These are phyloP conservation scores for Botryotinia narcissicola DNA, from an alignment of 2,329 filamentous ascomycete genomes.

Conservation along the genomic window DNA sequence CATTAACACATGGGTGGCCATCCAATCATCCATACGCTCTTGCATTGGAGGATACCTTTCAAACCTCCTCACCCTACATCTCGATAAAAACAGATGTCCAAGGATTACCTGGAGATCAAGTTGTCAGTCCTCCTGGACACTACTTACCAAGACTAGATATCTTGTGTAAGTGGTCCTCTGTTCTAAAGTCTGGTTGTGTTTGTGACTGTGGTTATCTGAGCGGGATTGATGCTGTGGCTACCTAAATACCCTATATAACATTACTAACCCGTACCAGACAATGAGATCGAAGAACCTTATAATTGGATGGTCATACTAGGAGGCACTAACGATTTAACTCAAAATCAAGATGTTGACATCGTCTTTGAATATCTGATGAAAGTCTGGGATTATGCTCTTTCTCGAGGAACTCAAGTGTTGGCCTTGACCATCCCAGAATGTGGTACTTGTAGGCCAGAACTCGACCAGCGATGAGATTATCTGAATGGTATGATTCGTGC, in stretches of 20 bases:
- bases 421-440: slow-evolving; percentile 62
- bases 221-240: background rate
- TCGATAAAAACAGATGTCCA: slow-evolving; percentile 46
- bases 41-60: slow-evolving; percentile 48
- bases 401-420: slow-evolving; percentile 53
- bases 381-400: slow-evolving; percentile 51
- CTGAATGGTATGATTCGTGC: slow-evolving; percentile 55
- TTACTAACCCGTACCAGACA: slow-evolving; percentile 20
- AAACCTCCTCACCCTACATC: slow-evolving; percentile 45
- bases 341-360: slow-evolving; percentile 39
- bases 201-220: background rate
- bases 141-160: slow-evolving; percentile 35
- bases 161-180: slow-evolving; percentile 38
- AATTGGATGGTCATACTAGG: slow-evolving; percentile 64
- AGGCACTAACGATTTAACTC: slow-evolving; percentile 62
- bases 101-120: slow-evolving; percentile 53
- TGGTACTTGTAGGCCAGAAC: slow-evolving; percentile 29
- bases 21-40: slow-evolving; percentile 53
- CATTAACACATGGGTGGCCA: slow-evolving; percentile 55
- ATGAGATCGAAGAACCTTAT: slow-evolving; percentile 28
- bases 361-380: slow-evolving; percentile 51
- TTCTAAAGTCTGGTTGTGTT: background rate
- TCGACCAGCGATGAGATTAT: slow-evolving; percentile 42
- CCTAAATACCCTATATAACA: background rate
- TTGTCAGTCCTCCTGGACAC: slow-evolving; percentile 37